Conservation (phyloP, 129 eudicot genomes). For the Kitagawia praeruptora region DNA sequence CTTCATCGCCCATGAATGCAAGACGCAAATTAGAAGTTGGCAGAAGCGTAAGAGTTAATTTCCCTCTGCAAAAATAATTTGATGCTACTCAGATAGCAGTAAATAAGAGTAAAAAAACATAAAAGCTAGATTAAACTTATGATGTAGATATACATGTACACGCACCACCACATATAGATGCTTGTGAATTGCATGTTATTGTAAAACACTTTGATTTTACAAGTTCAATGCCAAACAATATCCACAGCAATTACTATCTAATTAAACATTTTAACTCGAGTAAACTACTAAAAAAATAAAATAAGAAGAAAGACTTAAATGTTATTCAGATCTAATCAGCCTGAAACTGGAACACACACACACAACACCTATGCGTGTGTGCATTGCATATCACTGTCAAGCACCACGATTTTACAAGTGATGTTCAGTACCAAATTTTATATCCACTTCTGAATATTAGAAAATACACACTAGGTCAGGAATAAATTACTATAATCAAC, state of each 20-base stretch:
- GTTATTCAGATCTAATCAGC: background rate
- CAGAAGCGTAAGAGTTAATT: constrained; percentile 56
- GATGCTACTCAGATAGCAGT: constrained; percentile 12
- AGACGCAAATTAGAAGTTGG: constrained; percentile 77
- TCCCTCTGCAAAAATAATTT: constrained; percentile 57
- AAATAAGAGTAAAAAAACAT: background rate
- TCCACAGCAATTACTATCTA: too few relatives aligned
- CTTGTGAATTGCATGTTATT: background rate
- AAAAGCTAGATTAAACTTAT: background rate
- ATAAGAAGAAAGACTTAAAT: background rate
- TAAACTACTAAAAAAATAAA: background rate
- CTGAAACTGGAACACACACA: background rate
- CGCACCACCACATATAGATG: background rate
- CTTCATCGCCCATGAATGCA: constrained; percentile 73
- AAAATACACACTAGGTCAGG: background rate
- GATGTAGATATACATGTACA: background rate
- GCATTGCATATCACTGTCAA: background rate
- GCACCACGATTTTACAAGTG: background rate
- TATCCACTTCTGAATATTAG: background rate
- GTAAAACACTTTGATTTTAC: background rate
- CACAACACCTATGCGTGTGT: background rate
- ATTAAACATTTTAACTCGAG: too few relatives aligned
- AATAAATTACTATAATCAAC: background rate
- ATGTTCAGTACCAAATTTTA: background rate
- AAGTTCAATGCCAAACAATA: background rate